phyloP scores from a whole-genome alignment of 2,329 filamentous ascomycete genomes.

The Botryotinia convoluta region DNA sequence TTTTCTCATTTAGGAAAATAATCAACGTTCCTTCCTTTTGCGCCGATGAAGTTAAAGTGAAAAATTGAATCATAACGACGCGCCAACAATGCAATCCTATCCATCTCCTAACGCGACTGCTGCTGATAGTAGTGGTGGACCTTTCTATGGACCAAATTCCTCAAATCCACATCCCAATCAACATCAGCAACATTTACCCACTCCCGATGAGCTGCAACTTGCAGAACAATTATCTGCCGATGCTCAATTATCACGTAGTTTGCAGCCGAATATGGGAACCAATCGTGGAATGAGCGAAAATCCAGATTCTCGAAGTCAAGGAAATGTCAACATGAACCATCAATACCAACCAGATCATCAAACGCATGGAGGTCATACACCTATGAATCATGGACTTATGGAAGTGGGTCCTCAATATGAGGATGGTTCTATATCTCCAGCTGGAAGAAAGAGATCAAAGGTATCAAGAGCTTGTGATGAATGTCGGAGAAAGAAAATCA shows the following conservation, averaged over 20 bases:
- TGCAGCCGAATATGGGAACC: slow-evolving; percentile 44
- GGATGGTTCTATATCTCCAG: slow-evolving; percentile 45
- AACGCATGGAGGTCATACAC: slow-evolving; percentile 25
- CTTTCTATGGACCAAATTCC: slow-evolving; percentile 33
- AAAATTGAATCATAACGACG: slow-evolving; percentile 29
- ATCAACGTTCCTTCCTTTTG: slow-evolving; percentile 21
- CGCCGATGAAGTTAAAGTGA: slow-evolving; percentile 27
- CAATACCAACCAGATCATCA: slow-evolving; percentile 39
- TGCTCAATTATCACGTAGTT: slow-evolving; percentile 47
- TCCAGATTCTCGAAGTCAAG: slow-evolving; percentile 40
- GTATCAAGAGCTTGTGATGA: slow-evolving; percentile 88
- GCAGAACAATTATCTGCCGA: slow-evolving; percentile 28
- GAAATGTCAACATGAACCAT: slow-evolving; percentile 37
- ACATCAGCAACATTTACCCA: slow-evolving; percentile 30
- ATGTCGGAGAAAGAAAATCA: slow-evolving; percentile 84
- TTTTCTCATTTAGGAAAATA: slow-evolving; percentile 22
- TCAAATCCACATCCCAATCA: slow-evolving; percentile 33
- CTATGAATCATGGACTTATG: slow-evolving; percentile 30
- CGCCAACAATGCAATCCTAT: slow-evolving; percentile 37
- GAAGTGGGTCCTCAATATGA: slow-evolving; percentile 47
- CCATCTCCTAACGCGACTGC: slow-evolving; percentile 35
- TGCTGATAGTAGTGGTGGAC: slow-evolving; percentile 31
- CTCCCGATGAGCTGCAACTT: slow-evolving; percentile 40
- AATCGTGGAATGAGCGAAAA: slow-evolving; percentile 40
- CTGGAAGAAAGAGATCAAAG: slow-evolving; percentile 74